Percentiles rank a stretch among this genome's conserved stretches.
Evolutionary conservation across 75 land plant genomes (phyloP).

Genomic region (Isoetes taiwanensis): DNA sequence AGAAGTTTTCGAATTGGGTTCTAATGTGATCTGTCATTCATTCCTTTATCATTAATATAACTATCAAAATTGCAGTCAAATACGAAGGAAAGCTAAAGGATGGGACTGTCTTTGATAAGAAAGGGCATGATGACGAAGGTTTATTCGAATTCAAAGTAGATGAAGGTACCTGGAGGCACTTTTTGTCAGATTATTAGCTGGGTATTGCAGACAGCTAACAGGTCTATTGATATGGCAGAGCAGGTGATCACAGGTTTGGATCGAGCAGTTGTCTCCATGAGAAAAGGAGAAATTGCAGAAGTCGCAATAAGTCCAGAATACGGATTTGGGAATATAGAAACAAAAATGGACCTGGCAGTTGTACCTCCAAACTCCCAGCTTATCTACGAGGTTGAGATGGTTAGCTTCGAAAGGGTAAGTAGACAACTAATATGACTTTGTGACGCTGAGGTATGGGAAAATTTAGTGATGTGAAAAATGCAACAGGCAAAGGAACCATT

Average conservation of each 20-base stretch:
- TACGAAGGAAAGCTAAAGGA: constrained; percentile 46
- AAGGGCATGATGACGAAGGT: constrained; percentile 40
- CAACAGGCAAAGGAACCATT: no score
- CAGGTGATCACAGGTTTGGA: background rate
- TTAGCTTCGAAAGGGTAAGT: background rate
- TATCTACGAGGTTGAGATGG: background rate
- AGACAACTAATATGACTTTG: no score
- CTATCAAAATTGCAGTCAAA: constrained; percentile 56
- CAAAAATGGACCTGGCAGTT: background rate
- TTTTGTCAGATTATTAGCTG: no score
- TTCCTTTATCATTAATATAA: no score
- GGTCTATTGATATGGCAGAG: no score
- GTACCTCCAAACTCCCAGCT: background rate
- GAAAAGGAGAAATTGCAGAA: background rate
- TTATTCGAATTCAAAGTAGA: constrained; percentile 49
- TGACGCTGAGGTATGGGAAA: no score
- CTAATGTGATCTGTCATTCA: no score
- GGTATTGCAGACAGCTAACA: no score
- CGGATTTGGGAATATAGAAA: background rate
- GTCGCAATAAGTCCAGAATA: constrained; percentile 1
- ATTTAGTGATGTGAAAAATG: no score
- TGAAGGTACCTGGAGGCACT: no score
- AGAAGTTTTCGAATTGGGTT: background rate
- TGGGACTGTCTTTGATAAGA: constrained; percentile 59
- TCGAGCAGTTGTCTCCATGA: background rate